These are phyloP conservation scores for Paxillus rubicundulus DNA, from an alignment of 768 basidiomycete genomes.

Conservation along the genomic window DNA sequence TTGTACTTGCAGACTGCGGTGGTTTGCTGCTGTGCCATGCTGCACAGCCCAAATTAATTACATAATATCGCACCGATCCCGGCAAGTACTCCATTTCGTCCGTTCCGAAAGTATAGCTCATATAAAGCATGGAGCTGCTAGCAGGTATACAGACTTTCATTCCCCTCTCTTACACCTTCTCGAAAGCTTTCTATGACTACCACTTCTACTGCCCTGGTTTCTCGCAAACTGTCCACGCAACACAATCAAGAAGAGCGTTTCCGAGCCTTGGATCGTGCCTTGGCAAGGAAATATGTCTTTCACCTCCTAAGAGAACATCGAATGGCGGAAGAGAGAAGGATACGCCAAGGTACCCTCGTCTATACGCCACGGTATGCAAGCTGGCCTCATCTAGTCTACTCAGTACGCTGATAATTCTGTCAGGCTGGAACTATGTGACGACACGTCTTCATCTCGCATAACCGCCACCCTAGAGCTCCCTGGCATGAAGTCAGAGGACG, in stretches of 20 bases:
- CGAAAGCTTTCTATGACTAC: conserved; percentile 22
- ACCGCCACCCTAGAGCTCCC: conserved; percentile 40
- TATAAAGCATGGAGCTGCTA: neutral
- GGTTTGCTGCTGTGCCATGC: neutral
- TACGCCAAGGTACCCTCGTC: conserved; percentile 27
- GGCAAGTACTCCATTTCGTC: too few relatives aligned
- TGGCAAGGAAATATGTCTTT: conserved; percentile 30
- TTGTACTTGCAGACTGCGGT: too few relatives aligned
- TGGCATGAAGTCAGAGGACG: conserved; percentile 36
- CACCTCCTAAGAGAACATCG: conserved; percentile 22
- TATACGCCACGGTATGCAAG: conserved; percentile 31
- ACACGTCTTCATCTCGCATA: conserved; percentile 30
- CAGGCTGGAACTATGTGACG: conserved; percentile 42
- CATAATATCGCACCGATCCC: too few relatives aligned
- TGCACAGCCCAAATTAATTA: too few relatives aligned
- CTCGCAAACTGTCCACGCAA: conserved; percentile 27
- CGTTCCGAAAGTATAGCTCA: neutral
- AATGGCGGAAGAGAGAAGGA: conserved; percentile 16
- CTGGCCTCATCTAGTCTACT: conserved; percentile 1
- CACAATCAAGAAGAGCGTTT: conserved; percentile 24
- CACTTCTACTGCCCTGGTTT: conserved; percentile 12
- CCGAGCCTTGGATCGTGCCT: conserved; percentile 29
- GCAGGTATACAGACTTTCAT: neutral
- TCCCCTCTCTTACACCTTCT: neutral
- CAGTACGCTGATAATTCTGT: conserved; percentile 12